Evolutionary conservation across 2,329 filamentous ascomycete genomes (phyloP), one percentile per base, ranked within the genome.

Genomic region (Microdochium nivale): DNA sequence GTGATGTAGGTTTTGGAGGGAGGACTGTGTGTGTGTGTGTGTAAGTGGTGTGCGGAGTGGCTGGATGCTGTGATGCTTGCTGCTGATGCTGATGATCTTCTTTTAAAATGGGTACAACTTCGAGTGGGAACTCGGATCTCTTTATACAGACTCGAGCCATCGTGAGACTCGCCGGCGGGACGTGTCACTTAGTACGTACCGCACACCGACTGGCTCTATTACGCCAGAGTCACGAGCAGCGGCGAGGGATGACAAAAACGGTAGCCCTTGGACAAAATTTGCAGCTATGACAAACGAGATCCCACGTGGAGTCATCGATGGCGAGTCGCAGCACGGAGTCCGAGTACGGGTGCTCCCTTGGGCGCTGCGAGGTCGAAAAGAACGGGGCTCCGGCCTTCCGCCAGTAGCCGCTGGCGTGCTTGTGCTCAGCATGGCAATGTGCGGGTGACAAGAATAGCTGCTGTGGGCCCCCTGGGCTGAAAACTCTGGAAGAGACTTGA

Each of bases 291-390:
- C 40, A 44, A 21, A 44, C 21, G 19, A 24, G 40, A 44, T 23
- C 23, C 40, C 40, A 44, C 40, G 40, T 44, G 40, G 40, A 44
- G 40, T 44, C 40, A 44, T 44, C 40, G n/a, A n/a, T n/a, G n/a
- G 7, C 35, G 35, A 40, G 35, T 7, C 35, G 14, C 19, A 11
- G 35, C 9, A 11, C 14, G 35, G 35, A 19, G 10, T n/a, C n/a
- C 10, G 11, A 16, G n/a, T 14, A 33, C 30, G 30, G 30, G 8
- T 33, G 30, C 14, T 8, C 30, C 30, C 8, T 33, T 33, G 30
- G 30, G 8, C 11, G n/a, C 5, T 16, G n/a, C 35, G 14, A 40
- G 7, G 14, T 9, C 7, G 14, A 4, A 44, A 44, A 44, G 16
- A 44, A 13, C 23, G 40, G 40, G 21, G 16, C 40, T 14, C 7